A percentile compares a stretch with the other conserved stretches of the same genome.
phyloP scores from a whole-genome alignment of 2,329 filamentous ascomycete species.

The Fusarium subglutinans region DNA sequence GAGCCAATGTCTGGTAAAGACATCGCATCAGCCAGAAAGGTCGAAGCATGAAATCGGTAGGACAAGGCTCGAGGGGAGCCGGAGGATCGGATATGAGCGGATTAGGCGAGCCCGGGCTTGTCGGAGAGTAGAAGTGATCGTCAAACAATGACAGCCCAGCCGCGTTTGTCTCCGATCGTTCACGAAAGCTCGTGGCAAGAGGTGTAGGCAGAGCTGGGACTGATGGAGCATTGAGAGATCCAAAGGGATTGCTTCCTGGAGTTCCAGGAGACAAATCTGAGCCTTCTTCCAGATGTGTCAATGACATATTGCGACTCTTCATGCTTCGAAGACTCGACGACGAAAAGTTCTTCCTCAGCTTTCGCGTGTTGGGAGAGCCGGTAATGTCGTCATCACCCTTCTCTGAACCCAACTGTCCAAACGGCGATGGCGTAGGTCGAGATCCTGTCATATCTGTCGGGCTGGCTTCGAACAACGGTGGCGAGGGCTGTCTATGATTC shows the following conservation, averaged over 20 bases:
- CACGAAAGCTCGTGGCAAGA: slow-evolving; percentile 68
- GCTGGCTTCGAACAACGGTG: slow-evolving; percentile 42
- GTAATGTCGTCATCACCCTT: slow-evolving; percentile 54
- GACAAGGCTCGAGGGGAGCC: slow-evolving; percentile 87
- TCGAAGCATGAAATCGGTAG: slow-evolving; percentile 85
- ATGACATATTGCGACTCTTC: slow-evolving; percentile 77
- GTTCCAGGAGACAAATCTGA: slow-evolving; percentile 78
- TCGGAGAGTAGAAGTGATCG: slow-evolving; percentile 77
- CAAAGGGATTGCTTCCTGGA: slow-evolving; percentile 75
- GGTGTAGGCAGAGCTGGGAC: slow-evolving; percentile 75
- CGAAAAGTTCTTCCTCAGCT: slow-evolving; percentile 73
- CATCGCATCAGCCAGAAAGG: slow-evolving; percentile 99
- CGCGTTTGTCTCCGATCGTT: slow-evolving; percentile 64
- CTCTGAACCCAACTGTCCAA: slow-evolving; percentile 45
- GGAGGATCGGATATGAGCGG: slow-evolving; percentile 72
- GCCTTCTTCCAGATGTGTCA: slow-evolving; percentile 67
- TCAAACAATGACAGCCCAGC: slow-evolving; percentile 84
- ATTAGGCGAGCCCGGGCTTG: slow-evolving; percentile 72
- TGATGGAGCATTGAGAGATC: slow-evolving; percentile 57
- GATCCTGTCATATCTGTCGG: slow-evolving; percentile 39
- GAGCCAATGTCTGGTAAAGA: slow-evolving; percentile 89
- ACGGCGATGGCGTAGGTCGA: slow-evolving; percentile 44
- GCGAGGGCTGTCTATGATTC: slow-evolving; percentile 37
- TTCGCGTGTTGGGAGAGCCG: slow-evolving; percentile 62
- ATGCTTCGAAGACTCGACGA: slow-evolving; percentile 76